These are phyloP conservation scores for Annona squamosa DNA, from an alignment of 164 flowering plant species.

Conservation along the genomic window DNA sequence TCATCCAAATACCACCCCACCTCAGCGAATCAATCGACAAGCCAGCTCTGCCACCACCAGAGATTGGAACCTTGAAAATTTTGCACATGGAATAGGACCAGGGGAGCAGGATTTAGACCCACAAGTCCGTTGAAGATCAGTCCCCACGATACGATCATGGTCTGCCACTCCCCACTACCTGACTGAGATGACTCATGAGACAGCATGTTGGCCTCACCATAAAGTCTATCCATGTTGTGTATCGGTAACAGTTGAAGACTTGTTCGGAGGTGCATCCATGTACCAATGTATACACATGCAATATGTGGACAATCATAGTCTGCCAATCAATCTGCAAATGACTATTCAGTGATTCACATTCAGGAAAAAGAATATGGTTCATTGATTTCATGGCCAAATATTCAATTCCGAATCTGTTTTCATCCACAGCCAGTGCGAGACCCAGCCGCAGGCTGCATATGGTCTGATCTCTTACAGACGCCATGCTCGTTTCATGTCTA, in stretches of 20 bases:
- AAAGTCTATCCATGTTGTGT: background rate
- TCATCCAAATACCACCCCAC: too few species aligned
- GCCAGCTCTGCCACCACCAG: too few species aligned
- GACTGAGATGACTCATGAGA: background rate
- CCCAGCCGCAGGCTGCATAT: background rate
- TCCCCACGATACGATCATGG: background rate
- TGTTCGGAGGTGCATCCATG: background rate
- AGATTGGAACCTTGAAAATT: background rate
- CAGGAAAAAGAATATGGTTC: background rate
- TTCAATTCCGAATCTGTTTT: background rate
- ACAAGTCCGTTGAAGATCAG: background rate
- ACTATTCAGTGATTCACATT: background rate
- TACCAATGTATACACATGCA: background rate
- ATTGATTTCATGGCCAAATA: background rate
- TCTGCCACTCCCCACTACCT: background rate
- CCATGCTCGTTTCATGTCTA: background rate
- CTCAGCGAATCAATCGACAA: too few species aligned
- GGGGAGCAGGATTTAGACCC: background rate
- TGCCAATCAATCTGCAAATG: background rate
- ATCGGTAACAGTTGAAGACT: background rate
- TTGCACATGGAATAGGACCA: background rate
- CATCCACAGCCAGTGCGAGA: background rate
- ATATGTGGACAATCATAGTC: too few species aligned
- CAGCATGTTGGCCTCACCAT: background rate
- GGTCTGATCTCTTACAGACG: background rate